phyloP scores from a whole-genome alignment of 1,139 yeast species.

The Candida sanyaensis region DNA sequence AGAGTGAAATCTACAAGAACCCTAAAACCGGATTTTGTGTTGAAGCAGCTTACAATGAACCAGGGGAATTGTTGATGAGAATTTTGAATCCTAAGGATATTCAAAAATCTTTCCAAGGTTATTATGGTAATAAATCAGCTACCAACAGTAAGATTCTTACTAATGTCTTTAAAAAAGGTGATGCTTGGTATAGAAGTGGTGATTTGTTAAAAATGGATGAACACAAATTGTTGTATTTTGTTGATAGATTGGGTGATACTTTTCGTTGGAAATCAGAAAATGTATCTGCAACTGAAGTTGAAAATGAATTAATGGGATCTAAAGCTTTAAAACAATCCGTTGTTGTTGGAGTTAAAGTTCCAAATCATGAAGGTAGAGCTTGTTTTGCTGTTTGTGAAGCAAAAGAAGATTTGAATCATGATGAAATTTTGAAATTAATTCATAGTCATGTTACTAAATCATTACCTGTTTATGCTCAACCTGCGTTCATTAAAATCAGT shows the following conservation, averaged over 20 bases:
- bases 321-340: conserved; percentile 63
- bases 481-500: conserved; percentile 72
- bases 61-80: conserved; percentile 86
- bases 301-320: conserved; percentile 65
- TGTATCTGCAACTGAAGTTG: conserved; percentile 93
- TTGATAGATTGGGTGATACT: conserved; percentile 93
- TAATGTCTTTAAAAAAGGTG: conserved; percentile 81
- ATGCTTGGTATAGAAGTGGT: conserved; percentile 90
- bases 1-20: conserved; percentile 69
- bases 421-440: conserved; percentile 34
- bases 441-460: conserved; percentile 39
- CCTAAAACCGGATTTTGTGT: conserved; percentile 62
- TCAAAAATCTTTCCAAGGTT: conserved; percentile 85
- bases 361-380: conserved; percentile 92
- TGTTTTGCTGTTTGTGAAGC: conserved; percentile 83
- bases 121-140: conserved; percentile 77
- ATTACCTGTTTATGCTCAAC: conserved; percentile 88
- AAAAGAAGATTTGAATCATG: conserved; percentile 27
- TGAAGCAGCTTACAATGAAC: conserved; percentile 50
- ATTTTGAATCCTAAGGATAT: conserved; percentile 64
- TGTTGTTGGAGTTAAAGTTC: conserved; percentile 87
- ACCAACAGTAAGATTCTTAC: conserved; percentile 72
- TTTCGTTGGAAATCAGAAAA: conserved; percentile 98
- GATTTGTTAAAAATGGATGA: conserved; percentile 75
- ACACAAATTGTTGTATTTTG: conserved; percentile 76